phyloP scores from a whole-genome alignment of 1,284 basidiomycete genomes.

The Abortiporus biennis region DNA sequence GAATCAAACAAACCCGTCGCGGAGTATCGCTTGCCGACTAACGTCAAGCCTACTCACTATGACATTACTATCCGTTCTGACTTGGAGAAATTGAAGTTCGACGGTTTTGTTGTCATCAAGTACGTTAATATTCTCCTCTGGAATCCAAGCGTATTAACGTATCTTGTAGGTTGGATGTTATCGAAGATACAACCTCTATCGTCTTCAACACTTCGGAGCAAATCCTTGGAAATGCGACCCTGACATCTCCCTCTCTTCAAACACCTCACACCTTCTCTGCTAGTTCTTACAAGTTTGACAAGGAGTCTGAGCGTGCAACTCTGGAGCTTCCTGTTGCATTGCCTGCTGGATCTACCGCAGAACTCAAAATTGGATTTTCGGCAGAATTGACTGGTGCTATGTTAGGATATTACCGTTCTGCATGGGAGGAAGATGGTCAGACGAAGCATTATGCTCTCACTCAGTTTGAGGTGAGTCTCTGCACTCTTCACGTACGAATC shows the following conservation, averaged over 20 bases:
- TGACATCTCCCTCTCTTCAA: conserved; percentile 57
- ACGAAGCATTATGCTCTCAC: conserved; percentile 73
- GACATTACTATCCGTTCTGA: conserved; percentile 82
- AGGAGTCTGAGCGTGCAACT: conserved; percentile 57
- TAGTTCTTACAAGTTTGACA: conserved; percentile 42
- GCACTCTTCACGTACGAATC: background rate
- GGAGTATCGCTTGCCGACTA: conserved; percentile 69
- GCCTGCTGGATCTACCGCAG: conserved; percentile 57
- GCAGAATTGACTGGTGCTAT: conserved; percentile 62
- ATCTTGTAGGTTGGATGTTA: conserved; percentile 57
- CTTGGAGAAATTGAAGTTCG: conserved; percentile 66
- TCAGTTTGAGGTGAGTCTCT: conserved; percentile 63
- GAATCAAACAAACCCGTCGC: conserved; percentile 15
- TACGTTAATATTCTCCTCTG: conserved; percentile 23
- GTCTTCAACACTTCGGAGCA: conserved; percentile 73
- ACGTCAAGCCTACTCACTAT: conserved; percentile 78
- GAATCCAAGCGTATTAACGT: background rate
- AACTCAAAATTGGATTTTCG: conserved; percentile 58
- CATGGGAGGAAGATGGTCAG: conserved; percentile 49
- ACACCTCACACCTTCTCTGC: conserved; percentile 42
- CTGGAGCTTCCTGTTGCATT: conserved; percentile 51
- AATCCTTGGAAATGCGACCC: conserved; percentile 58
- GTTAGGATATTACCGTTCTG: conserved; percentile 68
- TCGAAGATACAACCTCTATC: conserved; percentile 59
- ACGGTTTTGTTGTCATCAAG: conserved; percentile 76